Evolutionary conservation across 2,329 filamentous ascomycete species (phyloP).

Genomic region (Sporothrix phasma): DNA sequence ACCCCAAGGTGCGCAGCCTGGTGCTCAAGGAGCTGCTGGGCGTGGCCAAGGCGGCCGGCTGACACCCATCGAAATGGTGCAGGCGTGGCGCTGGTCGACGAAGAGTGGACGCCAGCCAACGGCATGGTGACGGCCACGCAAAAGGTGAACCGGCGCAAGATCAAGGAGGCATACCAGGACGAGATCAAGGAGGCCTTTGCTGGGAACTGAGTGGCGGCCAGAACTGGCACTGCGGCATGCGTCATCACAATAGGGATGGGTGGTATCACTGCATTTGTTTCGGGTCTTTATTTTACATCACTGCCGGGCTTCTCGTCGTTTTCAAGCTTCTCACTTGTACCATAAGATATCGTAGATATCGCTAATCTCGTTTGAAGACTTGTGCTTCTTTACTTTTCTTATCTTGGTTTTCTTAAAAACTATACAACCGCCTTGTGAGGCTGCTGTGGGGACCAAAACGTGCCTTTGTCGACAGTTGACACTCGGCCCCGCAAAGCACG

Average conservation of each 20-base stretch:
- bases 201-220: neutral
- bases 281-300: neutral
- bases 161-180: slow-evolving; percentile 41
- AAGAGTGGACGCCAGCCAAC: slow-evolving; percentile 81
- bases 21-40: slow-evolving; percentile 59
- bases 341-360: no score
- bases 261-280: neutral
- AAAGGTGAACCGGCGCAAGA: slow-evolving; percentile 46
- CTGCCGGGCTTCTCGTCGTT: neutral
- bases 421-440: no score
- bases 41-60: slow-evolving; percentile 58
- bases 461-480: no score
- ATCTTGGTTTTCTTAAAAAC: no score
- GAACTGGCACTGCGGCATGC: neutral
- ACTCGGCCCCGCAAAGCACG: no score
- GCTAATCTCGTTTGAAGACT: no score
- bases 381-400: no score
- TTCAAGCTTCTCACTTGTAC: neutral
- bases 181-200: slow-evolving; percentile 38
- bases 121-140: slow-evolving; percentile 52
- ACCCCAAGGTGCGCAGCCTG: slow-evolving; percentile 51
- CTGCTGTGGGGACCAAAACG: no score
- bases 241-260: neutral
- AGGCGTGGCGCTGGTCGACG: slow-evolving; percentile 67
- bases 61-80: slow-evolving; percentile 61